A percentile compares a stretch with the other conserved stretches of the same genome.
phyloP scores from a whole-genome alignment of 2,329 filamentous ascomycete genomes.

The Fusarium palustre region DNA sequence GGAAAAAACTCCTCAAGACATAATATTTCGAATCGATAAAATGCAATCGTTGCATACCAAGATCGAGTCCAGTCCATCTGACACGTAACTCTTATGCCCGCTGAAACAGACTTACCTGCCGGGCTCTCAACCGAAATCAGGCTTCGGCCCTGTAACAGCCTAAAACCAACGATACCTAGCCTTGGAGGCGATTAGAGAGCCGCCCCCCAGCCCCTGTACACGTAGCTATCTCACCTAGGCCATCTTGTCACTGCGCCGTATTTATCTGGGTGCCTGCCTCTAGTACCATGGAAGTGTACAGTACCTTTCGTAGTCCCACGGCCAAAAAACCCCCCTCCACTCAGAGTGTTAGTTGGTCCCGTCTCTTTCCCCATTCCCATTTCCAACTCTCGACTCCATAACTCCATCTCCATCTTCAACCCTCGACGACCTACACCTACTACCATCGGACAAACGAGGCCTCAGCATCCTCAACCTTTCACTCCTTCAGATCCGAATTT shows the following conservation, averaged over 20 bases:
- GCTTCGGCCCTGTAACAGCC: slow-evolving; percentile 17
- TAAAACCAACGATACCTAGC: slow-evolving; percentile 20
- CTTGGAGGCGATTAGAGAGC: slow-evolving; percentile 6
- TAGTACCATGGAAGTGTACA: too few relatives aligned
- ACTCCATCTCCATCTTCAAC: slow-evolving; percentile 37
- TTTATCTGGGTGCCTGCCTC: slow-evolving; percentile 8
- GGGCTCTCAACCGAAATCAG: slow-evolving; percentile 1
- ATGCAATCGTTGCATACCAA: neutral
- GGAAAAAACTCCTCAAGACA: neutral
- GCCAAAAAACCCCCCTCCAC: slow-evolving; percentile 19
- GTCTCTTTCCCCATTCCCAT: slow-evolving; percentile 20
- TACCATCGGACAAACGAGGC: slow-evolving; percentile 11
- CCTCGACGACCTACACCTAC: slow-evolving; percentile 35
- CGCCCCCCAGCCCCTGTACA: slow-evolving; percentile 21
- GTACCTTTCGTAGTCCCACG: slow-evolving; percentile 20
- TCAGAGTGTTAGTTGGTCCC: slow-evolving; percentile 4
- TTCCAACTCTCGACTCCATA: slow-evolving; percentile 23
- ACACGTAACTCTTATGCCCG: slow-evolving; percentile 23
- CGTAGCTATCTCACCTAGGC: slow-evolving; percentile 8
- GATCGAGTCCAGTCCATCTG: slow-evolving; percentile 7
- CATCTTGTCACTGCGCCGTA: slow-evolving; percentile 11
- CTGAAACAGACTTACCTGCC: slow-evolving; percentile 14
- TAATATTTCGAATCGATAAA: neutral
- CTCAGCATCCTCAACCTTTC: slow-evolving; percentile 6
- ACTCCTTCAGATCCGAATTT: slow-evolving; percentile 24